A percentile compares a stretch with the other conserved stretches of the same genome.
Evolutionary conservation across 73 alveolate species (phyloP).

Genomic region (Stentor coeruleus): DNA sequence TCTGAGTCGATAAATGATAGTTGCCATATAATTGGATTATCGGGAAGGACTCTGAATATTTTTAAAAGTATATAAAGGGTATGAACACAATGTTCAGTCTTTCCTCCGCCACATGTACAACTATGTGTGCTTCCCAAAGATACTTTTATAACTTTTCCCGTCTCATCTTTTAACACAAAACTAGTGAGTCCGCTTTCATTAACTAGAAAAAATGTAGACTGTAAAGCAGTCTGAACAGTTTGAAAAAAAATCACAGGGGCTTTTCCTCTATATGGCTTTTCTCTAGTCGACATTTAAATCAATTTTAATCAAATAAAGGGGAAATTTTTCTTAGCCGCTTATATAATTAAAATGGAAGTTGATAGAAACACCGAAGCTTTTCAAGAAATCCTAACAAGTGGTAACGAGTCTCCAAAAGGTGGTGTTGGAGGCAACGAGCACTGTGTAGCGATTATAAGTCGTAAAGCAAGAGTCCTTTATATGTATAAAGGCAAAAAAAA

Average conservation of each 20-base stretch:
- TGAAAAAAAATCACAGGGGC: slow-evolving; percentile 2
- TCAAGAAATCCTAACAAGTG: not conserved
- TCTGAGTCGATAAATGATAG: slow-evolving; percentile 29
- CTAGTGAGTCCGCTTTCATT: slow-evolving; percentile 22
- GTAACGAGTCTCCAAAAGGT: not conserved
- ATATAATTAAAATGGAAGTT: not conserved
- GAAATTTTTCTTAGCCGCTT: too few species aligned
- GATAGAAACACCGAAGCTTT: not conserved
- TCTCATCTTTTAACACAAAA: slow-evolving; percentile 4
- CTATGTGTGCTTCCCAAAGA: slow-evolving; percentile 1
- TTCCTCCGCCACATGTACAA: slow-evolving; percentile 31
- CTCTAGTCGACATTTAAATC: not conserved
- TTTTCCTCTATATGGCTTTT: not conserved
- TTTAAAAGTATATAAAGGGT: slow-evolving; percentile 37
- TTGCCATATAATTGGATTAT: slow-evolving; percentile 41
- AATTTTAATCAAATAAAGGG: too few species aligned
- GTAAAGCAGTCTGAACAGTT: not conserved
- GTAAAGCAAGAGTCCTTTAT: not conserved
- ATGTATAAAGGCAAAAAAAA: too few species aligned
- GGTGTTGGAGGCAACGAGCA: not conserved
- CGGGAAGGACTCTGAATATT: slow-evolving; percentile 28
- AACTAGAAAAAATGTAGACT: slow-evolving; percentile 4
- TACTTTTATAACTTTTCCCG: not conserved
- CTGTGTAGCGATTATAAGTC: not conserved
- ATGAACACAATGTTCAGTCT: slow-evolving; percentile 43